Base-by-base conservation (phyloP, 805 yeast species). In the Ogataea methanolica region DNA sequence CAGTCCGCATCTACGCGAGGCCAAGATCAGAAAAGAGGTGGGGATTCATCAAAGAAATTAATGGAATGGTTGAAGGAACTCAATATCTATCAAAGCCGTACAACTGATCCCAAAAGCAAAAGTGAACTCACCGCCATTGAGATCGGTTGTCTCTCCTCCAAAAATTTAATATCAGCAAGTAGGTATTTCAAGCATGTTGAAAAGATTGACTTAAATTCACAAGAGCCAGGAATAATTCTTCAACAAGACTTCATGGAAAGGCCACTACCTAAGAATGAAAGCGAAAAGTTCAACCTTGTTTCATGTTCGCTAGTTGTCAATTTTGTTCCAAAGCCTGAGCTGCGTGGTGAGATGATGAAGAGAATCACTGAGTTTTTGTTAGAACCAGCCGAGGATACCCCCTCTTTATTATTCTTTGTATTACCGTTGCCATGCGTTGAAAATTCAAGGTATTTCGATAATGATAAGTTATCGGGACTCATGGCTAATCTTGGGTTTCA, bases 1-100 rank as follows among this genome's bases (percentile, higher is more conserved):
- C 99, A 92, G 60, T 66, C 74, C 19, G 98, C 98, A 0, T 88
- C 96, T 2, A 77, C 85, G 1, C 79, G 81, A 43, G 99, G 99
- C 0, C 99, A 92, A 58, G 78, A 80, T 48, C 62, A 66, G 0
- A 74, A 75, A 41, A 65, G 98, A 52, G 98, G 99, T 0, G 96
- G 97, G 1, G 99, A 92, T 61, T 88, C 97, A 0, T 89, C 96
- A 2, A 87, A 84, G 55, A 72, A 82, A 57, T 68, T 92, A 40
- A 75, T 88, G n/a, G 78, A 81, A 47, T 88, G 95, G 91, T 65
- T 88, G 5, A 68, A 70, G 21, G 75, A 72, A 34, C 43, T 68
- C 36, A 53, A 47, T 6, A 26, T 49, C 1, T 48, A 45, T 33
- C 9, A 34, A 2, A 19, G 17, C 15, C 7, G 9, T 26, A 6